A percentile compares a stretch with the other conserved stretches of the same genome.
Evolutionary conservation across 176 grass and related monocot species (phyloP).

Genomic region (Oryza meridionalis): DNA sequence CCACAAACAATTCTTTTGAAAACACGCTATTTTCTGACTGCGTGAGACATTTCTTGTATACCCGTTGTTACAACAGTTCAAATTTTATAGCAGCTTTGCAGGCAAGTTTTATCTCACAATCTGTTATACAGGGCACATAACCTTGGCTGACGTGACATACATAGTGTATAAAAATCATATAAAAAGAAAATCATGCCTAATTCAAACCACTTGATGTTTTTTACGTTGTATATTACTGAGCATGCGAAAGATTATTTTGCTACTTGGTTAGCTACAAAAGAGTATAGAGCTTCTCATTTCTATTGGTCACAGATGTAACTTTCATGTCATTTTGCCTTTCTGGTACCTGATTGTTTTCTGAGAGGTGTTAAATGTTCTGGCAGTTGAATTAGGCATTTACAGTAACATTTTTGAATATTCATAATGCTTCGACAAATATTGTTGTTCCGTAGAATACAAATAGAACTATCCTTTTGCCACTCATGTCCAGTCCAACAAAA

Average conservation of each 20-base stretch:
- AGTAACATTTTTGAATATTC: not conserved
- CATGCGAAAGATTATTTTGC: not conserved
- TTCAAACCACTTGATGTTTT: slow-evolving; percentile 1
- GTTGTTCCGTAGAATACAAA: not conserved
- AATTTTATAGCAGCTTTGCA: slow-evolving; percentile 78
- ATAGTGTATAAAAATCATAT: too few species aligned
- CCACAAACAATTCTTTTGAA: not conserved
- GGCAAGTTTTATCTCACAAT: slow-evolving; percentile 50
- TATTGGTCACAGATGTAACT: not conserved
- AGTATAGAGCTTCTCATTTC: not conserved
- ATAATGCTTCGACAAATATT: not conserved
- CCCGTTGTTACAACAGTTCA: slow-evolving; percentile 61
- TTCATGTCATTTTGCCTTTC: slow-evolving; percentile 2
- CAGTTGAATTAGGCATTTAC: not conserved
- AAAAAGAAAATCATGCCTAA: not conserved
- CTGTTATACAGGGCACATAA: not conserved
- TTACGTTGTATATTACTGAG: not conserved
- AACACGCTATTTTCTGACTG: not conserved
- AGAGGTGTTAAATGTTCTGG: not conserved
- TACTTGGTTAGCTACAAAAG: not conserved
- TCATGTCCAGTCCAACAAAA: not conserved
- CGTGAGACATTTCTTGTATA: not conserved
- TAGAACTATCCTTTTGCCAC: too few species aligned
- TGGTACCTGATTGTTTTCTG: not conserved
- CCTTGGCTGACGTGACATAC: too few species aligned